phyloP scores from a whole-genome alignment of 2,329 filamentous ascomycete genomes.

The Xylariaceae sp. region DNA sequence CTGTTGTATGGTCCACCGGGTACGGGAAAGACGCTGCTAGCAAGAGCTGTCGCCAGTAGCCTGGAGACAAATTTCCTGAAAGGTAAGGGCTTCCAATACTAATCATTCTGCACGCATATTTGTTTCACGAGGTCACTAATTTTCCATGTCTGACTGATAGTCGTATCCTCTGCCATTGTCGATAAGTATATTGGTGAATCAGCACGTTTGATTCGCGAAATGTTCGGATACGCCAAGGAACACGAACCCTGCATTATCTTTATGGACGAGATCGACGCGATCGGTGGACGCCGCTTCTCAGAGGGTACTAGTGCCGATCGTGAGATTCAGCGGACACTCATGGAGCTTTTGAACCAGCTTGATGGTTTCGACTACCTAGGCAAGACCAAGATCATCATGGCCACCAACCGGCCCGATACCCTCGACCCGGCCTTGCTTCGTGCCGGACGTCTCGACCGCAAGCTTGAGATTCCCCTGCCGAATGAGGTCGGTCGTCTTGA shows the following conservation, averaged over 20 bases:
- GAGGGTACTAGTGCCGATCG: conserved; percentile 97
- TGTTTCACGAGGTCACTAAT: conserved; percentile 13
- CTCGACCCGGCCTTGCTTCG: conserved; percentile 89
- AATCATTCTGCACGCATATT: neutral
- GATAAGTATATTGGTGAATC: conserved; percentile 99
- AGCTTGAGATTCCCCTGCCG: conserved; percentile 95
- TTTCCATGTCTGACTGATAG: conserved; percentile 40
- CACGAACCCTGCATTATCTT: conserved; percentile 99
- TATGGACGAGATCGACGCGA: conserved; percentile 99
- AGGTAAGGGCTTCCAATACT: conserved; percentile 49
- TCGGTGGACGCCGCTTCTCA: conserved; percentile 92
- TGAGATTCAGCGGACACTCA: conserved; percentile 95
- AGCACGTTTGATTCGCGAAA: conserved; percentile 92
- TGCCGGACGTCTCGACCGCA: conserved; percentile 89
- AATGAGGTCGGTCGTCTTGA: conserved; percentile 96
- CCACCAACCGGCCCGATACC: conserved; percentile 94
- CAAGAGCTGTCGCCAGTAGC: conserved; percentile 91
- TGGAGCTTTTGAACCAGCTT: conserved; percentile 97
- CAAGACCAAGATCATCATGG: conserved; percentile 99
- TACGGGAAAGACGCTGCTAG: conserved; percentile 92
- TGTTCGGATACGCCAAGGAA: conserved; percentile 99
- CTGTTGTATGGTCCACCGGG: conserved; percentile 93
- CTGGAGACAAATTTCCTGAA: conserved; percentile 98
- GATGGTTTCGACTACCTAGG: conserved; percentile 99
- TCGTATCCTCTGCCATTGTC: conserved; percentile 97